Conservation (phyloP, 768 basidiomycete species). For the Mycena haematopus region DNA sequence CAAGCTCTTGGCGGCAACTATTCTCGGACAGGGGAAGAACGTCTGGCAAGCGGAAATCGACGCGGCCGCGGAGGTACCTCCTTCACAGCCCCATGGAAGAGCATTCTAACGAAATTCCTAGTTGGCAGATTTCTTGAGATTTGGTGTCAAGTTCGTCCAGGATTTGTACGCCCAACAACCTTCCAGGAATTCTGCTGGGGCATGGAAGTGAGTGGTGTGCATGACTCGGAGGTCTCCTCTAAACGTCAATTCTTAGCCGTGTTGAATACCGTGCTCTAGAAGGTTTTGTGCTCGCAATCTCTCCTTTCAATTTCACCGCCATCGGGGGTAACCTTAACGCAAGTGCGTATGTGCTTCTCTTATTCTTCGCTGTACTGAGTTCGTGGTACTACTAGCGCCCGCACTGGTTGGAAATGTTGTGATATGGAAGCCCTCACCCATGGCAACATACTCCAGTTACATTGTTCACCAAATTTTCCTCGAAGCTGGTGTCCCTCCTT, state of each 20-base stretch:
- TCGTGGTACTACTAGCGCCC: constrained; percentile 58
- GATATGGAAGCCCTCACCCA: constrained; percentile 97
- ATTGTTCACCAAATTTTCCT: constrained; percentile 87
- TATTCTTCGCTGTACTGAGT: constrained; percentile 9
- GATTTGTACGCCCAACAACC: constrained; percentile 94
- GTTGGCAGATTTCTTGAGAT: constrained; percentile 94
- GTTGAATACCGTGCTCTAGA: constrained; percentile 97
- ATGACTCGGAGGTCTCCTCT: not conserved
- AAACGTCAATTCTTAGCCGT: constrained; percentile 58
- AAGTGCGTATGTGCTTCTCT: constrained; percentile 44
- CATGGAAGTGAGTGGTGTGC: constrained; percentile 85
- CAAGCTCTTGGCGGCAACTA: constrained; percentile 94
- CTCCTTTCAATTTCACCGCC: constrained; percentile 98
- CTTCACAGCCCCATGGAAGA: constrained; percentile 4
- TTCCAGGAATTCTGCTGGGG: constrained; percentile 79
- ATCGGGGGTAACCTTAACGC: constrained; percentile 95
- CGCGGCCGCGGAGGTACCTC: constrained; percentile 90
- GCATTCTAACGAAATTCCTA: constrained; percentile 33
- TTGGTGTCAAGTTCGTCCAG: constrained; percentile 96
- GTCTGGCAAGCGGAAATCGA: constrained; percentile 99
- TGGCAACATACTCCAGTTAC: constrained; percentile 95
- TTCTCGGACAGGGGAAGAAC: constrained; percentile 99
- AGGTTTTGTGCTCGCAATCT: constrained; percentile 96
- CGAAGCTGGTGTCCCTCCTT: constrained; percentile 93
- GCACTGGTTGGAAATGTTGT: constrained; percentile 94